phyloP scores from a whole-genome alignment of 139 green algal species.

The Spirogloea muscicola region DNA sequence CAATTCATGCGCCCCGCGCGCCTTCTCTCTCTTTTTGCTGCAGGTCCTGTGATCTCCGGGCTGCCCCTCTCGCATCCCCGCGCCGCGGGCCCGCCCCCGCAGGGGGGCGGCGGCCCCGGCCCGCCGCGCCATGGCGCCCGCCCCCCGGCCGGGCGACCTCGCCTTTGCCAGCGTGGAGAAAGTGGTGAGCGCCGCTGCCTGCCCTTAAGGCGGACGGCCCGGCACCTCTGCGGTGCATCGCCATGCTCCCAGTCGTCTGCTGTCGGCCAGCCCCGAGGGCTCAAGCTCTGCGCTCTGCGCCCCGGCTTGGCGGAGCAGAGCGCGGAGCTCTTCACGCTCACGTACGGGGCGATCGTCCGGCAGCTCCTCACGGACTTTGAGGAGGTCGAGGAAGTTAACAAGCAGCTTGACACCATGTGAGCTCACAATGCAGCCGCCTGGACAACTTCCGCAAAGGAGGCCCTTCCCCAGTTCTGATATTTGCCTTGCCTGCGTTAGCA shows the following conservation, averaged over 20 bases:
- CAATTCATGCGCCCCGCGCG: too few species aligned
- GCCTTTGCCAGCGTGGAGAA: constrained; percentile 27
- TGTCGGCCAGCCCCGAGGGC: too few species aligned
- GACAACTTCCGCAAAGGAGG: too few species aligned
- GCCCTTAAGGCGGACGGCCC: not conserved
- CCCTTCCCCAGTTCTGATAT: too few species aligned
- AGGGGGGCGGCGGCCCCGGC: too few species aligned
- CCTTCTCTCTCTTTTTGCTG: too few species aligned
- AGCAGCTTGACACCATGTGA: constrained; percentile 92
- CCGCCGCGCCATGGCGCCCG: constrained; percentile 1
- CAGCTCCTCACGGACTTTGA: constrained; percentile 92
- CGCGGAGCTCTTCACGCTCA: constrained; percentile 93
- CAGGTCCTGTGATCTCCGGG: too few species aligned
- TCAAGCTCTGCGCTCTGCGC: not conserved
- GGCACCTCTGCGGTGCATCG: not conserved
- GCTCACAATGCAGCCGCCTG: too few species aligned
- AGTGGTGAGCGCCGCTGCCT: constrained; percentile 13
- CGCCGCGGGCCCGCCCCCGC: too few species aligned
- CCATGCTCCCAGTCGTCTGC: too few species aligned
- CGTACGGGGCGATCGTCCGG: constrained; percentile 92
- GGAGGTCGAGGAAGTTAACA: constrained; percentile 87
- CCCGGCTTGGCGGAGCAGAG: constrained; percentile 54
- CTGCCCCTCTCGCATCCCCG: too few species aligned
- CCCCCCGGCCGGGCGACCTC: constrained; percentile 21
- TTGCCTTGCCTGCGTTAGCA: too few species aligned